Conservation (phyloP, 768 basidiomycete genomes). For the Rhodotorula toruloides region DNA sequence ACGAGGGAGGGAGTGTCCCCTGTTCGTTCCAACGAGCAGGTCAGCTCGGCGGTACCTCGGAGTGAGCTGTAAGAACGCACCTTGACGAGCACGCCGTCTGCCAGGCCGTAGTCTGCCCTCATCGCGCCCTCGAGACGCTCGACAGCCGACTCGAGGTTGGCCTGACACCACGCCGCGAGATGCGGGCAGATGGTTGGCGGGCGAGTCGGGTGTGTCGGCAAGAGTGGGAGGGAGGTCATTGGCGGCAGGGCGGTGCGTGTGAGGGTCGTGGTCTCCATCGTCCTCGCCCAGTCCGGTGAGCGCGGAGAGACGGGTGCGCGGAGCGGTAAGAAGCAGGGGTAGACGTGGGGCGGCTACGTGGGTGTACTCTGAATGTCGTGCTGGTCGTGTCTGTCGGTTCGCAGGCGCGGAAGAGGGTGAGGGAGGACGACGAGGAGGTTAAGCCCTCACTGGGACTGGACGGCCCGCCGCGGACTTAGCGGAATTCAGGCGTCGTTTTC, state of each 20-base stretch:
- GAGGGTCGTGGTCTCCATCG: not conserved
- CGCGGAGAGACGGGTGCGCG: not conserved
- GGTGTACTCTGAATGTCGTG: too few relatives aligned
- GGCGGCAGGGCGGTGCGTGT: not conserved
- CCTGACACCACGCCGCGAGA: not conserved
- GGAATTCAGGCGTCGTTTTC: too few relatives aligned
- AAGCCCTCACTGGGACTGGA: too few relatives aligned
- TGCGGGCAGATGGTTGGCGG: not conserved
- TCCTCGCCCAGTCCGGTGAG: too few relatives aligned
- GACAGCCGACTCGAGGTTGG: not conserved
- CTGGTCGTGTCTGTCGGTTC: too few relatives aligned
- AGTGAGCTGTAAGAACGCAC: constrained; percentile 45
- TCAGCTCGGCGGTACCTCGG: constrained; percentile 58
- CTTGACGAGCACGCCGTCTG: not conserved
- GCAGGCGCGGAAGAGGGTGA: too few relatives aligned
- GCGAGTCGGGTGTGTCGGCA: too few relatives aligned
- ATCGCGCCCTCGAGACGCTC: not conserved
- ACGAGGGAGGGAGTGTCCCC: constrained; percentile 64
- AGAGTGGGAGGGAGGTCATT: not conserved
- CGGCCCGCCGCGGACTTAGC: too few relatives aligned
- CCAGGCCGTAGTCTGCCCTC: rapidly evolving
- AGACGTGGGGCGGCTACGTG: too few relatives aligned
- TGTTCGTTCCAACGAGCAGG: constrained; percentile 44
- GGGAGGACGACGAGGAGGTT: too few relatives aligned
- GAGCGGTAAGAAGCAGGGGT: too few relatives aligned